Percentiles rank a stretch among this genome's conserved stretches.
These are phyloP conservation scores for Plenodomus tracheiphilus DNA, from an alignment of 2,329 filamentous ascomycete genomes.

Conservation along the genomic window DNA sequence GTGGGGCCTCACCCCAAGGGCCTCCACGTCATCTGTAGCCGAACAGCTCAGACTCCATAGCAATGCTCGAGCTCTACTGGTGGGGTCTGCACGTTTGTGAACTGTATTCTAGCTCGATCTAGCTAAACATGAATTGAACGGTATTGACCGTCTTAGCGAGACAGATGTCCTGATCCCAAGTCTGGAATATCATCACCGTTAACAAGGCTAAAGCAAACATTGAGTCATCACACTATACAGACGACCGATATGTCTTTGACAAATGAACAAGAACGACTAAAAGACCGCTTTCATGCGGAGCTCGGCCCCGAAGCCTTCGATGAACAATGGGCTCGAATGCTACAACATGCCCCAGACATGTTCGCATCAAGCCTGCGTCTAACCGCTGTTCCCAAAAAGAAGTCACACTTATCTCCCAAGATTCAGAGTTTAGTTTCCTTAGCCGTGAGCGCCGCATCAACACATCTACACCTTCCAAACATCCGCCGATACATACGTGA, in stretches of 20 bases:
- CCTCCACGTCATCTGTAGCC: background rate
- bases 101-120: background rate
- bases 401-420: conserved; percentile 45
- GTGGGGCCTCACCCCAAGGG: background rate
- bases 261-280: conserved; percentile 25
- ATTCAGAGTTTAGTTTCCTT: conserved; percentile 50
- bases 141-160: background rate
- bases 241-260: conserved; percentile 21
- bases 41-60: background rate
- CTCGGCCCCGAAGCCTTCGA: conserved; percentile 29
- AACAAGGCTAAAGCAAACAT: too few relatives aligned
- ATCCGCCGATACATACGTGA: conserved; percentile 48
- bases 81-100: background rate
- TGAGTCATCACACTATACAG: too few relatives aligned
- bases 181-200: too few relatives aligned
- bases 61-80: background rate
- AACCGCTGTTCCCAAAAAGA: conserved; percentile 31
- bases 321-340: conserved; percentile 32
- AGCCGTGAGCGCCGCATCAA: conserved; percentile 49
- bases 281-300: conserved; percentile 24
- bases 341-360: conserved; percentile 32
- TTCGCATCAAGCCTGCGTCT: conserved; percentile 34
- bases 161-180: background rate
- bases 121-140: background rate
- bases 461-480: conserved; percentile 51